Base-by-base conservation (phyloP, 257 asterid genomes). In the Nicotiana sylvestris region DNA sequence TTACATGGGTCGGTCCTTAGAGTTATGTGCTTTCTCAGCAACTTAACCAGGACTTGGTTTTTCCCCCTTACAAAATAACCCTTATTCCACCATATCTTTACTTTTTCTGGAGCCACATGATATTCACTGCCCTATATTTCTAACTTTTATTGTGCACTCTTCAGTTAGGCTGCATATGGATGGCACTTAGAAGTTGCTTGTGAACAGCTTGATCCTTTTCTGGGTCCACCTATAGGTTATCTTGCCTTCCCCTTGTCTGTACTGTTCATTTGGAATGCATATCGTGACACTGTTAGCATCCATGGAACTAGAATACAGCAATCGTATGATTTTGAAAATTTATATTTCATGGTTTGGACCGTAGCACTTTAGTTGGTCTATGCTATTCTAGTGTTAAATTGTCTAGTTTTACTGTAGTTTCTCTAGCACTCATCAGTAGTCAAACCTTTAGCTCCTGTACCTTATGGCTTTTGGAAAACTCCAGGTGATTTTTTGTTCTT, bases 161-260 rank as follows among this genome's bases (percentile, higher is more conserved):
- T 51, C 57, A 51, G 16, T 51, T 51, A 51, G 57, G 57, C 57
- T 51, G 57, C 57, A 51, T 9, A 51, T 51, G 57, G 57, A 51
- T 11, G 79, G 61, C 39, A 72, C 33, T 72, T 72, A 46, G 21
- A 3, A 46, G 79, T 46, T 46, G 61, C 21, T 72, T 72, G 79
- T 13, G 60, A 72, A 46, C 61, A 46, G 39, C 39, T 27, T 46
- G 60, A 53, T 72, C 61, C 37, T 72, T 72, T 46, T 46, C 79
- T 72, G 79, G 57, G 49, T 72, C 49, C 79, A 72, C 25, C 61
- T 72, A 6, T 72, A 46, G 79, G 79, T 72, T 72, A 46, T 72
- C 79, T 46, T 72, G 25, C 79, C 39, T 16, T 72, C 6, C 8
- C 60, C 79, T 62, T 62, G 33, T 62, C 18, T 39, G 33, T 49